A percentile compares a stretch with the other conserved stretches of the same genome.
phyloP scores from a whole-genome alignment of 2,329 filamentous ascomycete species.

The Aspergillus tanneri region DNA sequence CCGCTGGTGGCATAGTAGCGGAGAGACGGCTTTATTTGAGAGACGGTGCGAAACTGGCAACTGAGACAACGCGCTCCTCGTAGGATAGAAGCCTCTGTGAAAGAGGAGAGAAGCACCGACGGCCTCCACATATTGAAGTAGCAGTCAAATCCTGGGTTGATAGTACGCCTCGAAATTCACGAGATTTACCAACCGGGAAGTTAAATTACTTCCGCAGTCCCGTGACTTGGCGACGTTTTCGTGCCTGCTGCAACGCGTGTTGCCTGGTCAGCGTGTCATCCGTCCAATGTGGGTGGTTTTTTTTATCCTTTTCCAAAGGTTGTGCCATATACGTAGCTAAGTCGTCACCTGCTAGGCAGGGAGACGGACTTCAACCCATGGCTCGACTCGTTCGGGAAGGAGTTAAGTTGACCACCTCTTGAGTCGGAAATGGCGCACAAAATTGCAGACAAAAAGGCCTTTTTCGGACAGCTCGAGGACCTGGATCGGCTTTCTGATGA shows the following conservation, averaged over 20 bases:
- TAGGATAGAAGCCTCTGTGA: slow-evolving; percentile 27
- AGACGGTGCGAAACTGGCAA: slow-evolving; percentile 31
- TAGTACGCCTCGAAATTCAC: neutral
- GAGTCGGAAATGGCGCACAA: slow-evolving; percentile 6
- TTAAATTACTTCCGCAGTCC: slow-evolving; percentile 24
- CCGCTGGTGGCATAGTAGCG: slow-evolving; percentile 32
- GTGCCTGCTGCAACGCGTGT: slow-evolving; percentile 25
- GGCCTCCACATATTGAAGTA: slow-evolving; percentile 34
- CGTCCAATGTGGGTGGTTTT: neutral
- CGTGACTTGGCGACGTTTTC: slow-evolving; percentile 39
- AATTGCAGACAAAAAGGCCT: slow-evolving; percentile 24
- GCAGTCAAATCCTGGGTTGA: neutral
- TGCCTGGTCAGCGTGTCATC: slow-evolving; percentile 10
- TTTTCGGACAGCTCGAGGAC: slow-evolving; percentile 38
- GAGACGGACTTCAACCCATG: slow-evolving; percentile 14
- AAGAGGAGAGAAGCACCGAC: slow-evolving; percentile 16
- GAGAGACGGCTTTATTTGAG: slow-evolving; percentile 22
- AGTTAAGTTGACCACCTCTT: slow-evolving; percentile 16
- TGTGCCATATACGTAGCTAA: neutral
- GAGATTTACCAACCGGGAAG: slow-evolving; percentile 7
- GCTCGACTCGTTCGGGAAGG: slow-evolving; percentile 11
- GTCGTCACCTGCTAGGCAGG: slow-evolving; percentile 14
- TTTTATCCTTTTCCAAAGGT: neutral
- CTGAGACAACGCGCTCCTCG: slow-evolving; percentile 33
- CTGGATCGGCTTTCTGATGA: slow-evolving; percentile 31